Evolutionary conservation across 176 grass and related monocot genomes (phyloP), one percentile per base, ranked within the genome.

Genomic region (Otatea glauca): DNA sequence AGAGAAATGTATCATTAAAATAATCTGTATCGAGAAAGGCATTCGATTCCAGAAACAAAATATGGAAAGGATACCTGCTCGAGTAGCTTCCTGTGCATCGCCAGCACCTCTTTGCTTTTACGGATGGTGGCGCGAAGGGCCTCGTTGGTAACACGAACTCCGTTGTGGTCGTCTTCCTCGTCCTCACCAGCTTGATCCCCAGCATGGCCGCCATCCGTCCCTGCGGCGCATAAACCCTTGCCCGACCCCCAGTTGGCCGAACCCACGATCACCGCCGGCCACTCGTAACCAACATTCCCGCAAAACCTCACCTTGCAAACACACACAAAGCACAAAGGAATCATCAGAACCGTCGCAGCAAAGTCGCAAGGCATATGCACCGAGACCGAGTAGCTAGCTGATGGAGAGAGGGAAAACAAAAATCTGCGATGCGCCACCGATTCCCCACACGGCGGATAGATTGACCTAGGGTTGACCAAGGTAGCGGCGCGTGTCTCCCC

Each of bases 81-180:
- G 4, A 94, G 88, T 47, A 90, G 43, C 50, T 86, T 72, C 70
- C 71, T 82, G 74, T 94, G 90, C 47, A 63, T 77, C 55, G 83
- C 92, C 53, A 94, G 62, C 23, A 94, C 90, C 79, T 94, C 83
- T 35, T 88, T 92, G 82, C 87, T 88, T 43, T 90, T 89, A 17
- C 72, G 86, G 35, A 94, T 81, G 7, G 85, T 72, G 21, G 82
- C 58, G 11, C 81, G 85, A 62, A 92, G 78, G 8, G 70, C 58
- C 27, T 92, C 87, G 37, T 86, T 89, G 56, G 74, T 88, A 66
- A 79, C 80, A 74, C 58, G 51, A 29, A 37, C 85, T 24, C 34
- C 51, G 41, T 87, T 63, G 3, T 7, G 23, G 0, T 54, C 80
- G 0, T 65, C 55, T 21, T 70, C 75, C 37, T 5, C 23, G 51